Base-by-base conservation (phyloP, 202 grass and related monocot genomes). In the Panicum virgatum region DNA sequence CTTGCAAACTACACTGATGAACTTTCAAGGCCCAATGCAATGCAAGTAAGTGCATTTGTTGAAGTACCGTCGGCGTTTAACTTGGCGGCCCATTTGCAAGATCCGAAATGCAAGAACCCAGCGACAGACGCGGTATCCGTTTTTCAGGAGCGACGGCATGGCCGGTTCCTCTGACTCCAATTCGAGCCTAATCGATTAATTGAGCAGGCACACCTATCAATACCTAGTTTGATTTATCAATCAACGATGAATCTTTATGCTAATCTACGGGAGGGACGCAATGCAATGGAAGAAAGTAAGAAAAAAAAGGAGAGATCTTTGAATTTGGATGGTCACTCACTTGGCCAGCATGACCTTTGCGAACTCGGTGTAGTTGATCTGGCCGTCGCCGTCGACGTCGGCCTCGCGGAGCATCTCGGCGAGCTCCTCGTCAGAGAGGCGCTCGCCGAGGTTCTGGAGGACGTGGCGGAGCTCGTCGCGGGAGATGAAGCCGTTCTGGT, bases 371-470 rank as follows among this genome's bases (percentile, higher is more conserved):
- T 94, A 94, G 81, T 87, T 89, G 81, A 94, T 94, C 77, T 91
- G 89, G 0, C 89, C 86, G 29, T 94, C 92, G 36, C 89, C 92
- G 38, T 94, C 89, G 66, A 53, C 72, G 74, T 94, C 89, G 7
- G 92, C 92, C 80, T 91, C 89, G n/a, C 71, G 84, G 27, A 94
- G 85, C 92, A 94, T 91, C 86, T 87, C 89, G 48, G 77, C 84
- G 72, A 94, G 80, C 84, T 94, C 92, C 4, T 89, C 86, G 37
- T 94, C 80, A n/a, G 89, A 79, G 57, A 94, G 76, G 20, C 68
- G 75, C 62, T 94, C 83, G 18, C 92, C 86, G 73, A 94, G 89
- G 73, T 87, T 94, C 71, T 80, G 61, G 81, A 94, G 84, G 80
- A 91, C 92, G 44, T 66, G 58, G 61, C 88, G 72, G 59, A 94